Percentiles rank a stretch among this genome's conserved stretches.
phyloP scores from a whole-genome alignment of 768 basidiomycete species.

The Russula olivacea region DNA sequence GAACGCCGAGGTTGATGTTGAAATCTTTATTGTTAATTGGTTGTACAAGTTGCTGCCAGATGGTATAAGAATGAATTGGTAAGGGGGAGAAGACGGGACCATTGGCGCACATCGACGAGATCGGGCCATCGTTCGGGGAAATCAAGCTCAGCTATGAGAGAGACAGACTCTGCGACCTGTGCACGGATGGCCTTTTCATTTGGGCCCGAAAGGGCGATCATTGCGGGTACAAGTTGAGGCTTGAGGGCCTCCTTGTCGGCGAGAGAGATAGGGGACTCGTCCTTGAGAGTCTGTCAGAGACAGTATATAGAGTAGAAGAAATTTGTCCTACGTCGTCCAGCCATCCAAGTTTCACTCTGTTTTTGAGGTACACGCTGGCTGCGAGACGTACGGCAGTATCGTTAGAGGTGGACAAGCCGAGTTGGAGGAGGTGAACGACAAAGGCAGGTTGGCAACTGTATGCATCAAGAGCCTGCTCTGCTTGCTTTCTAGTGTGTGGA shows the following conservation, averaged over 20 bases:
- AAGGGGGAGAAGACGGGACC: background rate
- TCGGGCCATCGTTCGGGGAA: conserved; percentile 87
- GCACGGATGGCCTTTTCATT: conserved; percentile 67
- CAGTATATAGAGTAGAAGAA: conserved; percentile 4
- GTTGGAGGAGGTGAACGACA: conserved; percentile 65
- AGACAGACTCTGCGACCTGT: conserved; percentile 90
- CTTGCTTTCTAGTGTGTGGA: conserved; percentile 65
- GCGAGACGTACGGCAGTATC: conserved; percentile 73
- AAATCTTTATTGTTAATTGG: conserved; percentile 80
- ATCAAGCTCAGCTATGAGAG: conserved; percentile 86
- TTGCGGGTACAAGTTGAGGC: conserved; percentile 77
- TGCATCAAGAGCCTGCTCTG: conserved; percentile 68
- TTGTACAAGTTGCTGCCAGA: conserved; percentile 65
- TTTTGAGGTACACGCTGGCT: conserved; percentile 89
- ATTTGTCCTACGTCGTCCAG: conserved; percentile 51
- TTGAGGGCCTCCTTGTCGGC: conserved; percentile 71
- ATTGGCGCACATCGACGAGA: conserved; percentile 74
- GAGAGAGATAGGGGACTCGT: conserved; percentile 63
- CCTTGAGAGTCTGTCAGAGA: conserved; percentile 36
- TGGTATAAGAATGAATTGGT: background rate
- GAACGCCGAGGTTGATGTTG: conserved; percentile 79
- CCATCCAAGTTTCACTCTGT: conserved; percentile 83
- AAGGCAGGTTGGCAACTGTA: conserved; percentile 74
- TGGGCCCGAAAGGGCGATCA: conserved; percentile 77
- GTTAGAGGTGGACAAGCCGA: conserved; percentile 62